These are phyloP conservation scores for Termitomyces eurrhizus DNA, from an alignment of 768 basidiomycete genomes.

Conservation along the genomic window DNA sequence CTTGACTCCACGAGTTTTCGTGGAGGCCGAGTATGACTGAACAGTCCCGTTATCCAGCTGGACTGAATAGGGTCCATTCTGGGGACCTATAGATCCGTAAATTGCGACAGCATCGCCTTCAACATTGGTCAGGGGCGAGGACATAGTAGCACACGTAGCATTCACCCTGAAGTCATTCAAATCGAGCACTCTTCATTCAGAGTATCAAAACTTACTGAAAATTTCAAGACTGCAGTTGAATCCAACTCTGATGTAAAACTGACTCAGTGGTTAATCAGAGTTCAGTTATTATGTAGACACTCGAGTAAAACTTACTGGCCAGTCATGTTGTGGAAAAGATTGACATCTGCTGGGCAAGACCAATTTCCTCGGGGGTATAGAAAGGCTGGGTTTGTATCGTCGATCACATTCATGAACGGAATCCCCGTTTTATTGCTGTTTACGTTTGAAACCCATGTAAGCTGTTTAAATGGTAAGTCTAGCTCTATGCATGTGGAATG, in stretches of 20 bases:
- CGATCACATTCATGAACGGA: neutral
- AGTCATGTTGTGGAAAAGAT: neutral
- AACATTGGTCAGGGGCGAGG: neutral
- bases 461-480: neutral
- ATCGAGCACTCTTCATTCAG: neutral
- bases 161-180: neutral
- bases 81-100: slow-evolving; percentile 2
- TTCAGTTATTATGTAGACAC: neutral
- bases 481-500: neutral
- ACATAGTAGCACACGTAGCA: neutral
- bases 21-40: neutral
- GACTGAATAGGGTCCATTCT: slow-evolving; percentile 1
- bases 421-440: neutral
- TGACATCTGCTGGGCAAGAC: neutral
- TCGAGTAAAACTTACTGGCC: neutral
- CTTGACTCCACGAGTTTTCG: no score
- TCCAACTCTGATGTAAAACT: neutral
- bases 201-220: neutral
- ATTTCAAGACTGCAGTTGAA: neutral
- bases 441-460: neutral
- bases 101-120: slow-evolving; percentile 4
- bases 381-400: neutral
- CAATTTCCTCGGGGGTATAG: neutral
- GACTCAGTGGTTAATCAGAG: neutral
- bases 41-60: neutral